Evolutionary conservation across 208 protist genomes (phyloP), one percentile per base, ranked within the genome.

Genomic region (Trichomonas vaginalis): DNA sequence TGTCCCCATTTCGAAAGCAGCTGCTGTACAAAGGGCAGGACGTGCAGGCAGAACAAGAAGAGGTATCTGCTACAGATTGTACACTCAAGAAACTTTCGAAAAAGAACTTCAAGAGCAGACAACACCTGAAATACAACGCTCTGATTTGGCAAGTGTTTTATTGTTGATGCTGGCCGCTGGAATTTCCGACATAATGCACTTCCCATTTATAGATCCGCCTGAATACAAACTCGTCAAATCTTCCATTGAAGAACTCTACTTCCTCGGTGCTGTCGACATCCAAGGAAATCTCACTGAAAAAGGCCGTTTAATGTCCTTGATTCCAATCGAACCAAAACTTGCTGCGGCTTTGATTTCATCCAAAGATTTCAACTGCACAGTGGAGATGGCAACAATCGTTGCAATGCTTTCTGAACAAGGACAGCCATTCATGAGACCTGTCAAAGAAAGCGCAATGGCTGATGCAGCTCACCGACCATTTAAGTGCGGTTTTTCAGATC

Each of bases 21-120:
- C 97, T 27, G 99, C 99, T 15, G 98, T 99, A 95, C 99, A 99
- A 97, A 97, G 99, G n/a, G 98, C 98, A 35, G 99, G 99, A 95
- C 98, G 99, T 96, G 99, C 99, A 1, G 99, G 99, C 39, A 97
- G 99, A 96, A 99, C 99, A 10, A 92, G 97, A n/a, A 98, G 98
- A 8, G 99, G 99, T 40, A 99, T 99, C 96, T 99, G 98, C 96
- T 99, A 98, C 96, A 97, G 98, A 37, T 96, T 99, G 42, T 99
- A 99, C 97, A 98, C 98, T 14, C 95, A 97, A 88, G 95, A 96
- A n/a, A 97, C 98, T 0, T 98, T 97, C 96, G 56, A 97, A 21
- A 97, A 98, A n/a, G 97, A 98, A 42, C 96, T 98, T 35, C 96
- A 97, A 56, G 97, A 97, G 86, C 96, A 98, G 61, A 98, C 98